Evolutionary conservation across 73 alveolate genomes (phyloP).

Genomic region (Paramecium bursaria): DNA sequence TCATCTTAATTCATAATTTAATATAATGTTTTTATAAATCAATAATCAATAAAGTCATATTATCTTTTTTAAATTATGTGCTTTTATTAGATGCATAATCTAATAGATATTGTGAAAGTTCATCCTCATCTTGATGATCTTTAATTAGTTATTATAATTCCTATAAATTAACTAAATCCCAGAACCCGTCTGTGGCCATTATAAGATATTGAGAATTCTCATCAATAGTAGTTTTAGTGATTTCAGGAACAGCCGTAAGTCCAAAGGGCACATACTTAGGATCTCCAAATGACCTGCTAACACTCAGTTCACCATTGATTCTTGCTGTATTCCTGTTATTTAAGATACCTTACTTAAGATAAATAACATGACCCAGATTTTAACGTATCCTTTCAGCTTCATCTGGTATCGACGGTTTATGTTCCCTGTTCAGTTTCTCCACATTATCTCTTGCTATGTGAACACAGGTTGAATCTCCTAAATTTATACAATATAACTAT

Average conservation of each 20-base stretch:
- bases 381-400: slow-evolving; percentile 36
- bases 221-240: background rate
- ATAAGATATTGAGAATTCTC: slow-evolving; percentile 23
- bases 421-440: slow-evolving; percentile 45
- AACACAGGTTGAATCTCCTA: slow-evolving; percentile 61
- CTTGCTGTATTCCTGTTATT: slow-evolving; percentile 53
- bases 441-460: slow-evolving; percentile 39
- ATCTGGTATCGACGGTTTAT: slow-evolving; percentile 53
- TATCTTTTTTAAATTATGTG: slow-evolving; percentile 62
- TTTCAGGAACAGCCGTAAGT: slow-evolving; percentile 57
- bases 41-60: slow-evolving; percentile 53
- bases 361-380: slow-evolving; percentile 10
- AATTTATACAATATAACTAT: slow-evolving; percentile 40
- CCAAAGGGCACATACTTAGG: slow-evolving; percentile 41
- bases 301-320: slow-evolving; percentile 67
- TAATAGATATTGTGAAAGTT: slow-evolving; percentile 40
- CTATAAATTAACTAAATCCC: slow-evolving; percentile 62
- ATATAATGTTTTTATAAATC: slow-evolving; percentile 31
- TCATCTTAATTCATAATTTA: background rate
- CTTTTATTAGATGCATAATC: slow-evolving; percentile 29
- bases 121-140: background rate
- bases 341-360: slow-evolving; percentile 15
- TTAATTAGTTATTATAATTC: background rate
- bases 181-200: slow-evolving; percentile 67
- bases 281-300: slow-evolving; percentile 67